Conservation (phyloP, 805 yeast species). For the Lachancea sp. region DNA sequence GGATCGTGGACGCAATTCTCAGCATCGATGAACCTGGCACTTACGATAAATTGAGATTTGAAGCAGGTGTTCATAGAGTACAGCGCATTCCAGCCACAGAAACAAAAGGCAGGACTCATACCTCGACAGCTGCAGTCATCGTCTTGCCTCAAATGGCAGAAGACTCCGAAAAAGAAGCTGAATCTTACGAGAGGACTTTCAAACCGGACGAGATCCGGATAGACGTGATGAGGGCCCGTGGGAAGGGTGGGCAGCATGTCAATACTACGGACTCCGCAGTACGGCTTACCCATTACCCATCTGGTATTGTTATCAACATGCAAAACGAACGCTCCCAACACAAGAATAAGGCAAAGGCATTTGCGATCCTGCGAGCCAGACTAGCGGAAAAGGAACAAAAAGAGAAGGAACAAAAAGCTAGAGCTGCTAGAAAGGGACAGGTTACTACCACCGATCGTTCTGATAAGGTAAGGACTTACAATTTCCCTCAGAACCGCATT, state of each 20-base stretch:
- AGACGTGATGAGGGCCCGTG: constrained; percentile 96
- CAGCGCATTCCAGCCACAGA: constrained; percentile 93
- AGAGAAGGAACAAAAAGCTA: constrained; percentile 58
- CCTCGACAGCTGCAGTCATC: constrained; percentile 93
- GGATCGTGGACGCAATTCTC: constrained; percentile 71
- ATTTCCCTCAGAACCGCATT: constrained; percentile 84
- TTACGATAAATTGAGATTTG: constrained; percentile 65
- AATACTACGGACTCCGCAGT: constrained; percentile 97
- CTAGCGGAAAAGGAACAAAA: constrained; percentile 73
- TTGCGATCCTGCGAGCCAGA: constrained; percentile 71
- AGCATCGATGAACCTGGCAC: constrained; percentile 71
- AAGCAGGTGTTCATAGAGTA: constrained; percentile 94
- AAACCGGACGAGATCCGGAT: constrained; percentile 83
- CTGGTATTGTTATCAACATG: constrained; percentile 82
- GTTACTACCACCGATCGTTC: constrained; percentile 85
- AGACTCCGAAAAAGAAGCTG: constrained; percentile 41
- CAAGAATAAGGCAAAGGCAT: constrained; percentile 87
- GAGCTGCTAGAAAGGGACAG: constrained; percentile 66
- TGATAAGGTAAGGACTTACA: constrained; percentile 90
- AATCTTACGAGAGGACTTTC: constrained; percentile 61
- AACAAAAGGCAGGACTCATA: constrained; percentile 87
- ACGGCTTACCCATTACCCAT: constrained; percentile 82
- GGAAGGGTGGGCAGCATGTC: constrained; percentile 97
- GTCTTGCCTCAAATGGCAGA: constrained; percentile 78
- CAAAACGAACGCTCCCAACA: constrained; percentile 97